phyloP scores from a whole-genome alignment of 192 early-diverging fungal species.

The Allomyces arbusculus region DNA sequence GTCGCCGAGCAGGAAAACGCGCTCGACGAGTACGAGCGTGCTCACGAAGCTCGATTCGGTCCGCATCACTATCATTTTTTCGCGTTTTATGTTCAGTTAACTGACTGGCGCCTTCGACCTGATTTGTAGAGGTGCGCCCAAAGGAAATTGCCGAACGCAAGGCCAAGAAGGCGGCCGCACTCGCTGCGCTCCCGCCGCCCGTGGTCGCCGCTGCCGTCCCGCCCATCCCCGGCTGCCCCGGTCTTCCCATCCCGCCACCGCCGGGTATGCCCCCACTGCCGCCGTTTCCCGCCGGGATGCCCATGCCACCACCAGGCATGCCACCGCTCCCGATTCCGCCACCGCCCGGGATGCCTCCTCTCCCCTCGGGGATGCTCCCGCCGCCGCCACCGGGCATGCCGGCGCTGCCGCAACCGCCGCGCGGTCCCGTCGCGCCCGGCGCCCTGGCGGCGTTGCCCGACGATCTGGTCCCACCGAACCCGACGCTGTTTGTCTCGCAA shows the following conservation, averaged over 20 bases:
- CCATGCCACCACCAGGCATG: neutral
- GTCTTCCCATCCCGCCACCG: neutral
- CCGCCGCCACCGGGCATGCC: neutral
- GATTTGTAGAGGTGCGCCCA: too few relatives aligned
- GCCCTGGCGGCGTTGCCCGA: slow-evolving; percentile 24
- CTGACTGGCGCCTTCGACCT: neutral
- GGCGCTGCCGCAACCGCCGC: neutral
- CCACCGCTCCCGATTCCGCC: slow-evolving; percentile 2
- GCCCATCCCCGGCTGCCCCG: neutral
- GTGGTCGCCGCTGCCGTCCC: too few relatives aligned
- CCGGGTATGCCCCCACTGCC: neutral
- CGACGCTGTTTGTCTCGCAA: slow-evolving; percentile 82
- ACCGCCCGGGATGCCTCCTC: slow-evolving; percentile 39
- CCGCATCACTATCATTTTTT: neutral
- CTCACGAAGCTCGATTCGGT: slow-evolving; percentile 24
- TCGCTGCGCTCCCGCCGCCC: too few relatives aligned
- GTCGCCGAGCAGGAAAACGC: neutral
- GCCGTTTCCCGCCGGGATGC: neutral
- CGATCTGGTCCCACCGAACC: slow-evolving; percentile 70
- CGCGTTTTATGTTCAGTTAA: neutral
- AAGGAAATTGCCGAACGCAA: too few relatives aligned
- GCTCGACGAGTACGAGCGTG: slow-evolving; percentile 9
- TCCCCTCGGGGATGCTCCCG: slow-evolving; percentile 11
- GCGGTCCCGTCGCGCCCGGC: neutral
- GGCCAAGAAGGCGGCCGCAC: too few relatives aligned